Evolutionary conservation across 805 yeast species (phyloP), one percentile per base, ranked within the genome.

Genomic region (Myxozyma sirexii): DNA sequence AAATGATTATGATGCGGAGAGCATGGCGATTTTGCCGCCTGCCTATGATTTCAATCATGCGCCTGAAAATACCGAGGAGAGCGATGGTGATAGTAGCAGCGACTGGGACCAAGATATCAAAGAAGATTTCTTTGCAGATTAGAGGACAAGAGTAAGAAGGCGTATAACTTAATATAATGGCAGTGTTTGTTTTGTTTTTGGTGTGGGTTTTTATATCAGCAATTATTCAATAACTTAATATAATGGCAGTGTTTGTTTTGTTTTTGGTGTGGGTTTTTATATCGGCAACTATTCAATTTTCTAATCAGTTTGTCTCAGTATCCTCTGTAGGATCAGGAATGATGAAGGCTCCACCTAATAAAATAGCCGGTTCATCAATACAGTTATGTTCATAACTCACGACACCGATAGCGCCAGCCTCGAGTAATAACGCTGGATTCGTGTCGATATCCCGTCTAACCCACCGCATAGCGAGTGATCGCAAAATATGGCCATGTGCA

Each of bases 351-450:
- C 96, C 96, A 2, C 96, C 88, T 60, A 93, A 78, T 52, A 80
- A 83, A 58, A 93, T 72, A 0, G 97, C 97, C 2, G 97, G 97
- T 75, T 93, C 97, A 39, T 86, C 80, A 57, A 89, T 80, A 71
- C 80, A 85, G 70, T 86, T 84, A 73, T 92, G 98, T 69, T 90
- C 96, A 73, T 92, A 92, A 65, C 94, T 85, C 70, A 93, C 78
- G 1, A 91, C 96, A 62, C 97, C 97, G 43, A 90, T 89, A 44
- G 97, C 97, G 65, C 97, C 97, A 27, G 98, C 96, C 71, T 93
- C 97, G 67, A 93, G 77, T 72, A 93, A 77, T 73, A 91, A 85
- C 66, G 86, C 83, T 8, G 97, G 97, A 72, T 92, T 88, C 48
- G 72, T 76, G 62, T 73, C 68, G 59, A 87, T 77, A n/a, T 79